A percentile compares a stretch with the other conserved stretches of the same genome.
Conservation (phyloP, 305 asterid species). For the Withania somnifera region DNA sequence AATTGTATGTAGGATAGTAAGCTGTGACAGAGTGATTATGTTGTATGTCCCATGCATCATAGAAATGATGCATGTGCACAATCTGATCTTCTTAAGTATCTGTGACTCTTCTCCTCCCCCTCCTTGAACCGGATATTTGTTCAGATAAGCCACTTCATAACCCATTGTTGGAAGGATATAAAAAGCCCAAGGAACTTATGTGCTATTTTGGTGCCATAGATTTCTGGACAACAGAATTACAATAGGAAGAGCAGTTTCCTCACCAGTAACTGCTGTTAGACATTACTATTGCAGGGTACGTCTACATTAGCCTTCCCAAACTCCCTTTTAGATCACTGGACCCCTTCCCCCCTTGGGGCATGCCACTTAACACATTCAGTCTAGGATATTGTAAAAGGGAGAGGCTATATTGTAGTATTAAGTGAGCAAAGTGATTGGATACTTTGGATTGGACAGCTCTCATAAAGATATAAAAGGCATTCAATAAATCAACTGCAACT, state of each 20-base stretch:
- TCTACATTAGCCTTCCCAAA: not conserved
- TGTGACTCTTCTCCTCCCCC: not conserved
- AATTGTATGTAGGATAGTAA: not conserved
- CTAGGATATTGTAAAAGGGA: not conserved
- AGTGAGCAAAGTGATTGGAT: not conserved
- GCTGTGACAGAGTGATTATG: not conserved
- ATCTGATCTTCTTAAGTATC: not conserved
- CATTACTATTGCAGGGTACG: not conserved
- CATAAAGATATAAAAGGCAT: not conserved
- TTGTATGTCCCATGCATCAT: not conserved
- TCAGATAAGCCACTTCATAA: not conserved
- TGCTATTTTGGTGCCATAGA: not conserved
- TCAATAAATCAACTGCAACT: not conserved
- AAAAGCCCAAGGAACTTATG: not conserved
- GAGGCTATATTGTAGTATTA: not conserved
- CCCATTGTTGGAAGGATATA: not conserved
- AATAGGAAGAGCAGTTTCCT: not conserved
- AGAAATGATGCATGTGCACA: not conserved
- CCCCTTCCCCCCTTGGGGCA: not conserved
- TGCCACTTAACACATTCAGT: not conserved
- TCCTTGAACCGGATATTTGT: not conserved
- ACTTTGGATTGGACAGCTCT: not conserved
- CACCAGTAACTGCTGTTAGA: not conserved
- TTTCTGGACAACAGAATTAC: not conserved
- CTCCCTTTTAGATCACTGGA: not conserved